A percentile compares a stretch with the other conserved stretches of the same genome.
Conservation (phyloP, 306 rosid species). For the Carpinus viminea region DNA sequence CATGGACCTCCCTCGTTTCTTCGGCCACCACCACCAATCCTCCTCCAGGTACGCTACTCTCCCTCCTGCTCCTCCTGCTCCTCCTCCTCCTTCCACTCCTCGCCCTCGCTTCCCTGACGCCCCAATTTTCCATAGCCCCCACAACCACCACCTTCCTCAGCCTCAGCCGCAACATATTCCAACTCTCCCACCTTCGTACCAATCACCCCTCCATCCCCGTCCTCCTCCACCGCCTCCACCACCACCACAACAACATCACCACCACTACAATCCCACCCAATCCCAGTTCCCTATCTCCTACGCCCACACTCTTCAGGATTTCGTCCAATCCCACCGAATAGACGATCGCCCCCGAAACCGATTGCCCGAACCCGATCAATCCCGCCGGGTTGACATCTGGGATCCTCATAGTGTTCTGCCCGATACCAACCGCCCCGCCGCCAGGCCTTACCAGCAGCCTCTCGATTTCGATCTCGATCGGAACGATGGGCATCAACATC, state of each 20-base stretch:
- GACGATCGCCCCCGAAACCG: slow-evolving; percentile 30
- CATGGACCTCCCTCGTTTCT: slow-evolving; percentile 24
- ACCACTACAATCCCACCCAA: slow-evolving; percentile 28
- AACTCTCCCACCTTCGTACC: slow-evolving; percentile 19
- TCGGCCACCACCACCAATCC: slow-evolving; percentile 1
- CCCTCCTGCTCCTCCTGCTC: slow-evolving; percentile 19
- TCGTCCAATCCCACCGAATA: slow-evolving; percentile 7
- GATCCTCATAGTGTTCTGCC: slow-evolving; percentile 30
- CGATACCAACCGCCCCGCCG: slow-evolving; percentile 10
- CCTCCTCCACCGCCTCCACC: slow-evolving; percentile 27
- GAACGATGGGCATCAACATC: slow-evolving; percentile 29
- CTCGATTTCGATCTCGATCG: slow-evolving; percentile 29
- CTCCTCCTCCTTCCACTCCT: slow-evolving; percentile 20
- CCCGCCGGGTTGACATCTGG: slow-evolving; percentile 19
- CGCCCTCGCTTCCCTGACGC: slow-evolving; percentile 22
- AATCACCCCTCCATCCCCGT: slow-evolving; percentile 20
- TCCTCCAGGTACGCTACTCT: slow-evolving; percentile 29
- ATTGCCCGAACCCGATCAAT: slow-evolving; percentile 18
- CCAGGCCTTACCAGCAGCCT: slow-evolving; percentile 16
- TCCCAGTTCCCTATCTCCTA: slow-evolving; percentile 30
- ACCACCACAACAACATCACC: background rate
- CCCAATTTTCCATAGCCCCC: slow-evolving; percentile 18
- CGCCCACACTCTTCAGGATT: slow-evolving; percentile 27
- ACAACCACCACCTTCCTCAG: slow-evolving; percentile 14
- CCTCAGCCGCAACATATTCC: background rate